Evolutionary conservation across 495 filamentous ascomycete genomes (phyloP).

Genomic region (Eremomyces bilateralis): DNA sequence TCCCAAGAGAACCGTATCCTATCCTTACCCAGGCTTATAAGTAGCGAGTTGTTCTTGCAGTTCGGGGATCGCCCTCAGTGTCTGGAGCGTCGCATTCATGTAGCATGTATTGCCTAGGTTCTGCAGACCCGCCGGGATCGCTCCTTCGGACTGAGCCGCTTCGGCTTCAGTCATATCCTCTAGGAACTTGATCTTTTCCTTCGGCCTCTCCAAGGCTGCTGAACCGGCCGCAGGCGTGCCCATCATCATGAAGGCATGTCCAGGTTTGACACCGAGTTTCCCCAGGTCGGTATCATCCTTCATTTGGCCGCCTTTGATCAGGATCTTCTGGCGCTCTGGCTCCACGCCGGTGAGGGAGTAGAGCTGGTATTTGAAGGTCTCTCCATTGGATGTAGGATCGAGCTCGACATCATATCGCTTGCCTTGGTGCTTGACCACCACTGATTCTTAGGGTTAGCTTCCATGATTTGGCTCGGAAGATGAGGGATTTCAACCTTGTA

Average conservation of each 20-base stretch:
- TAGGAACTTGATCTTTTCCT: slow-evolving; percentile 65
- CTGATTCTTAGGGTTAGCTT: no score
- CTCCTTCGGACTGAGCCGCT: slow-evolving; percentile 57
- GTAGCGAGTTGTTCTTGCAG: slow-evolving; percentile 56
- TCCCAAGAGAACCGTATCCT: not conserved
- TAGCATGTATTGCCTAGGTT: slow-evolving; percentile 98
- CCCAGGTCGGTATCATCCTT: slow-evolving; percentile 86
- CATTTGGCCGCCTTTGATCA: slow-evolving; percentile 81
- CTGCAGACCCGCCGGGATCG: slow-evolving; percentile 69
- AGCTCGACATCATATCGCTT: slow-evolving; percentile 88
- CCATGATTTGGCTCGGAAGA: not conserved
- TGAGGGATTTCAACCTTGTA: no score
- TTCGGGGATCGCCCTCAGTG: slow-evolving; percentile 73
- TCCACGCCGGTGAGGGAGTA: slow-evolving; percentile 92
- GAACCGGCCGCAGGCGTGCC: slow-evolving; percentile 43
- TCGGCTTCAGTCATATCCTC: slow-evolving; percentile 98
- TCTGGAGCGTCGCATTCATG: slow-evolving; percentile 87
- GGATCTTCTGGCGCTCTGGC: slow-evolving; percentile 84
- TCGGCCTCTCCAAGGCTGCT: slow-evolving; percentile 43
- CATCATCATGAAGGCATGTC: slow-evolving; percentile 90
- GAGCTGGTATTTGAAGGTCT: slow-evolving; percentile 86
- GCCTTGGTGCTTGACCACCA: slow-evolving; percentile 84
- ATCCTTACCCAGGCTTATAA: slow-evolving; percentile 31
- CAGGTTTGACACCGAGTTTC: slow-evolving; percentile 62
- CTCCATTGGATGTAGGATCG: slow-evolving; percentile 63